Conservation (phyloP, 2,329 filamentous ascomycete species). For the Fusarium sp. region DNA sequence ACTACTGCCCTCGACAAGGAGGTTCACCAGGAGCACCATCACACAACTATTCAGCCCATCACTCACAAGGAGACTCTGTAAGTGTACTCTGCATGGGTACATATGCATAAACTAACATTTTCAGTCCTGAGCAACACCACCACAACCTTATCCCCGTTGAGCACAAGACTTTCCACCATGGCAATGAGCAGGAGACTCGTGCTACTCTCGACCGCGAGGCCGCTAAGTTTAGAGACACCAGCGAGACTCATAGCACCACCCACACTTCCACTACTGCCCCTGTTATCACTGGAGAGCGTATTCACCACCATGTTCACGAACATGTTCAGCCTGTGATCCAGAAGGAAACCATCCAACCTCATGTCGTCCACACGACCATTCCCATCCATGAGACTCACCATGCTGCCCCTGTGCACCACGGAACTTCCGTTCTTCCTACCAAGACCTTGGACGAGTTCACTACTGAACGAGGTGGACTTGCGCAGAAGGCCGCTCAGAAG, state of each 20-base stretch:
- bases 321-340: conserved; percentile 74
- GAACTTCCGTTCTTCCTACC: conserved; percentile 67
- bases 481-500: conserved; percentile 60
- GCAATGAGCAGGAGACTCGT: conserved; percentile 58
- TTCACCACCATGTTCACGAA: conserved; percentile 65
- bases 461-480: conserved; percentile 55
- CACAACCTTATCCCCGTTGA: conserved; percentile 66
- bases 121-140: conserved; percentile 66
- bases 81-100: conserved; percentile 36
- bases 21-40: conserved; percentile 75
- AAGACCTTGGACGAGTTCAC: conserved; percentile 71
- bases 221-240: conserved; percentile 44
- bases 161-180: conserved; percentile 68
- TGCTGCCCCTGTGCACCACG: conserved; percentile 70
- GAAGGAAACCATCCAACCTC: conserved; percentile 71
- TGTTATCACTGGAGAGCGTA: conserved; percentile 43
- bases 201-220: conserved; percentile 60
- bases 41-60: conserved; percentile 73
- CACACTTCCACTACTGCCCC: conserved; percentile 42
- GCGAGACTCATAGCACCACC: conserved; percentile 44
- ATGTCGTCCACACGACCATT: conserved; percentile 73
- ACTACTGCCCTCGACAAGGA: conserved; percentile 71
- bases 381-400: conserved; percentile 77
- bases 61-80: conserved; percentile 51
- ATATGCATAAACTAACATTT: not conserved